A percentile compares a stretch with the other conserved stretches of the same genome.
These are phyloP conservation scores for Dryadomyces quercus-mongolicae DNA, from an alignment of 2,329 filamentous ascomycete genomes.

Conservation along the genomic window DNA sequence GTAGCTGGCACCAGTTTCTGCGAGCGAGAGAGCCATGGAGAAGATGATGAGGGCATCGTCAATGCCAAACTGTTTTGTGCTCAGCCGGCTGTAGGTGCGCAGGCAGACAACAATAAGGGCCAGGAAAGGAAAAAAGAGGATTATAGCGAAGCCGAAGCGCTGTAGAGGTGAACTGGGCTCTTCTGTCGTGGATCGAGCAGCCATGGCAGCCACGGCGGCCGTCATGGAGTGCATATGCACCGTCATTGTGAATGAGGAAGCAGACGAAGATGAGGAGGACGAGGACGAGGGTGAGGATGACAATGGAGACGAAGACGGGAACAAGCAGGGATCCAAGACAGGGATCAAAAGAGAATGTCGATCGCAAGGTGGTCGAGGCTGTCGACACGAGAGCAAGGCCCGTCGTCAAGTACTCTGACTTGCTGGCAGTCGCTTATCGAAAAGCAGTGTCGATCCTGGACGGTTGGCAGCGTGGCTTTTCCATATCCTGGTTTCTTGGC, in stretches of 20 bases:
- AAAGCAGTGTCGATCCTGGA: too few species aligned
- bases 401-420: too few species aligned
- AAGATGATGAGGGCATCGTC: slow-evolving; percentile 9
- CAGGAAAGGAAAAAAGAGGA: slow-evolving; percentile 16
- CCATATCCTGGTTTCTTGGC: too few species aligned
- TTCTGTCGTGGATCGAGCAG: background rate
- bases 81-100: slow-evolving; percentile 14
- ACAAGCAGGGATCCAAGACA: too few species aligned
- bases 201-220: background rate
- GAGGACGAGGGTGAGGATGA: background rate
- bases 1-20: slow-evolving; percentile 6
- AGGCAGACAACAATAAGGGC: slow-evolving; percentile 13
- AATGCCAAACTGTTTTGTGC: slow-evolving; percentile 12
- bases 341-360: too few species aligned
- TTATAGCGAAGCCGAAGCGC: slow-evolving; percentile 14
- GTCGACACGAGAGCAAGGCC: too few species aligned
- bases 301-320: background rate
- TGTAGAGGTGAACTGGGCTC: slow-evolving; percentile 11
- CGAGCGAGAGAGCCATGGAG: slow-evolving; percentile 9
- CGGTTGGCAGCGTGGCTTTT: too few species aligned
- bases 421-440: too few species aligned
- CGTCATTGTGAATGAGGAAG: too few species aligned
- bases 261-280: background rate
- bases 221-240: background rate
- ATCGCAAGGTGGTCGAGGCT: too few species aligned